Conservation (phyloP, 441 rosid species). For the Metrosideros polymorpha region DNA sequence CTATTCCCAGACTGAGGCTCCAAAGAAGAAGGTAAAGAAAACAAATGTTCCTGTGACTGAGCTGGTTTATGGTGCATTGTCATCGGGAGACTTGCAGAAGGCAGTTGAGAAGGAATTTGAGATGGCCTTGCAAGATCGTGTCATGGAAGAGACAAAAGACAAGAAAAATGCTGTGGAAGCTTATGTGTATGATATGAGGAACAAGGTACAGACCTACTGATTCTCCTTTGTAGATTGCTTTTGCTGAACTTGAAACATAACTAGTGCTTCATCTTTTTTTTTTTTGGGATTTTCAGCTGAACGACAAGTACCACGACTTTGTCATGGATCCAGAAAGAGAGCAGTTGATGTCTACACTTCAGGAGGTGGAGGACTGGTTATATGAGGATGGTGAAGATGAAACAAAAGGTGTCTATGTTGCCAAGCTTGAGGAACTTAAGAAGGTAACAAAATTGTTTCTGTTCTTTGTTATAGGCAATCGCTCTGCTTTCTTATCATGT, state of each 20-base stretch:
- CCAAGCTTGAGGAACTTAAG: conserved; percentile 90
- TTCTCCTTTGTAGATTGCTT: neutral
- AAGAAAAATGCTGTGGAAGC: conserved; percentile 95
- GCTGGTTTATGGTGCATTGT: conserved; percentile 65
- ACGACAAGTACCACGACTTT: conserved; percentile 71
- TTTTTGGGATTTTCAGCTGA: conserved; percentile 33
- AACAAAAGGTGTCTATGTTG: conserved; percentile 90
- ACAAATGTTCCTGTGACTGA: conserved; percentile 66
- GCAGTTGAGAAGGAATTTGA: conserved; percentile 92
- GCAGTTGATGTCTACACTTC: conserved; percentile 49
- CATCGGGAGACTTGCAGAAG: conserved; percentile 56
- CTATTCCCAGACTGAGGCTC: conserved; percentile 52
- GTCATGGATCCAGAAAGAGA: conserved; percentile 64
- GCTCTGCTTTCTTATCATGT: neutral
- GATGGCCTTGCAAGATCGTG: conserved; percentile 95
- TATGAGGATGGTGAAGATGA: conserved; percentile 99
- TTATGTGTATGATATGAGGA: conserved; percentile 95
- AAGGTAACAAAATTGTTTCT: conserved; percentile 32
- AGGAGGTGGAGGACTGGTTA: conserved; percentile 92
- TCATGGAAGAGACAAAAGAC: conserved; percentile 99
- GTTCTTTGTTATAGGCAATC: neutral
- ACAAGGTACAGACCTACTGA: conserved; percentile 41
- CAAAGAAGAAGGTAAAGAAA: conserved; percentile 88
- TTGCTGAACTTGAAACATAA: neutral
- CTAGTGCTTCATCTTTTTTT: neutral